Base-by-base conservation (phyloP, 805 yeast genomes). In the Saturnispora diversa region DNA sequence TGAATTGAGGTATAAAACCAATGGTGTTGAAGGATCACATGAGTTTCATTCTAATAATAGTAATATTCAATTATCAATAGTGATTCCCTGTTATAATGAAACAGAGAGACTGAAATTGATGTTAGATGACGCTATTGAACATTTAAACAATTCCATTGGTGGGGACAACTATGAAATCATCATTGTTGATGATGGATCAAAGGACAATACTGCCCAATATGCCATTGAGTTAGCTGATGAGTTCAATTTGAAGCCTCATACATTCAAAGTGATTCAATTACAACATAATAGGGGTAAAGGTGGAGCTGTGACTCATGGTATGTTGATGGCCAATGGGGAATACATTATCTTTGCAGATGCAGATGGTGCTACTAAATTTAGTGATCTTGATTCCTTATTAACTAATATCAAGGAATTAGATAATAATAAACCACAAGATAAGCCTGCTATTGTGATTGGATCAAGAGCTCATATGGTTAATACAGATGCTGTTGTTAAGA, bases 401-500 rank as follows among this genome's bases (percentile, higher is more conserved):
- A 55, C 53, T 3, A 60, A 65, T 10, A 65, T 82, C 22, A 50
- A 63, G 23, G 45, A 46, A 16, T 26, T 54, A 6, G 59, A 55
- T 28, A 31, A 42, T 0, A 27, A 37, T 16, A 39, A 51, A 6
- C 58, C 59, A 12, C 43, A 52, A 2, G 46, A 35, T 5, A 31
- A 23, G 2, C 72, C 86, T 1, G 83, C 77, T 0, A 66, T 90
- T 15, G 87, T 92, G 1, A 74, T 90, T 37, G 98, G 98, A 3
- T 84, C 95, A 17, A 74, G 98, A 40, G 97, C 97, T 2, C 97
- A 92, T 56, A 85, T 92, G 94, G 95, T 88, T 17, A 76, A 80
- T 44, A 83, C 97, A 0, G 96, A 88, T 49, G 96, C 96, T 0
- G 97, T 92, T 42, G 97, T 92, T n/a, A 82, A 88, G 52, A 73